Percentiles rank a stretch among this genome's conserved stretches.
Evolutionary conservation across 2,329 filamentous ascomycete species (phyloP).

Genomic region (Neoscytalidium dimidiatum): DNA sequence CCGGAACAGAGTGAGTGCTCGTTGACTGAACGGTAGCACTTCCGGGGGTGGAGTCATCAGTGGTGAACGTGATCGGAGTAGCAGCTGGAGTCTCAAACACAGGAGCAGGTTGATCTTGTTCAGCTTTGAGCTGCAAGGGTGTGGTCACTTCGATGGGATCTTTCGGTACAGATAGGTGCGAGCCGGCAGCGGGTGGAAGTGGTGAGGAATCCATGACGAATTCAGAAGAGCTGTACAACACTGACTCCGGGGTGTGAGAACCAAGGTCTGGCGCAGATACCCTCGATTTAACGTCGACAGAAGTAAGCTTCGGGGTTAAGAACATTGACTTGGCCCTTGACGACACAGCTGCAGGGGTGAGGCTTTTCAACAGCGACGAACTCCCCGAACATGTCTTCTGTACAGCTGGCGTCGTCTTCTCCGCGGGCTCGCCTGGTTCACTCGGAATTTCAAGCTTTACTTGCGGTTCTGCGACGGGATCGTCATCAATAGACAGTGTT

Average conservation of each 20-base stretch:
- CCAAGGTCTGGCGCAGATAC: conserved; percentile 6
- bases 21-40: conserved; percentile 18
- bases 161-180: not conserved
- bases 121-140: not conserved
- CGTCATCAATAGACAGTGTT: not conserved
- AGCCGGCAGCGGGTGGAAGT: not conserved
- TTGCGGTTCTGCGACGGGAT: conserved; percentile 11
- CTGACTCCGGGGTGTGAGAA: not conserved
- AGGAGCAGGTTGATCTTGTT: not conserved
- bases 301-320: conserved; percentile 4
- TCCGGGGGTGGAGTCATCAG: conserved; percentile 9
- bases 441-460: conserved; percentile 25
- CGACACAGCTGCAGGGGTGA: not conserved
- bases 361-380: not conserved
- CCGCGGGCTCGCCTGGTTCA: not conserved
- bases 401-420: not conserved
- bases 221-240: not conserved
- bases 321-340: conserved; percentile 12
- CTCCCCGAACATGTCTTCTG: not conserved
- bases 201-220: not conserved
- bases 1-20: conserved; percentile 6
- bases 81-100: conserved; percentile 6
- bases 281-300: not conserved
- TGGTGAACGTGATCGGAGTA: conserved; percentile 6
- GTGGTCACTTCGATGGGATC: not conserved